These are phyloP conservation scores for Phytophthora hybrid DNA, from an alignment of 352 stramenopile genomes.

Conservation along the genomic window DNA sequence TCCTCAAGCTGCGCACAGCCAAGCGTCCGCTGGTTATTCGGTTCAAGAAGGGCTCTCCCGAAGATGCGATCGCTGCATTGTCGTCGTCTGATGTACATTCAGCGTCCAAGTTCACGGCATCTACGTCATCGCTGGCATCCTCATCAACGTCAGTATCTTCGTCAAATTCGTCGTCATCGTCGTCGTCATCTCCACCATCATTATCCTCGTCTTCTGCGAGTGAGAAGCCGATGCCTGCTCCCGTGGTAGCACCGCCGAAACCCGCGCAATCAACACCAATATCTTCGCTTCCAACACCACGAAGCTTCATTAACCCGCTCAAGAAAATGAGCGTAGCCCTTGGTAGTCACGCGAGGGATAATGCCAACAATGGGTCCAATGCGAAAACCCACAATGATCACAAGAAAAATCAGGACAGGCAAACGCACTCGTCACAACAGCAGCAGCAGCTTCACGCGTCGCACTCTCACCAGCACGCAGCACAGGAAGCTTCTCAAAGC, in stretches of 20 bases:
- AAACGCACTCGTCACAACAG: constrained; percentile 36
- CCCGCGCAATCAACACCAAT: constrained; percentile 16
- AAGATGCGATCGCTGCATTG: constrained; percentile 44
- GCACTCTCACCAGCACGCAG: constrained; percentile 28
- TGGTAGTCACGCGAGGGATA: constrained; percentile 56
- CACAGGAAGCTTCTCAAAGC: constrained; percentile 29
- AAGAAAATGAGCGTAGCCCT: constrained; percentile 69
- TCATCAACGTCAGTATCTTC: constrained; percentile 42
- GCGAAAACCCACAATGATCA: constrained; percentile 47
- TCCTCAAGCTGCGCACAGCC: constrained; percentile 86
- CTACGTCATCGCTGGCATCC: constrained; percentile 33
- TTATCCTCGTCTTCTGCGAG: constrained; percentile 22
- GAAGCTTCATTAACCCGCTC: constrained; percentile 64
- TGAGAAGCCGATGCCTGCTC: constrained; percentile 21
- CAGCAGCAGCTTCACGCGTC: constrained; percentile 21
- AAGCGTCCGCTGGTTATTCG: constrained; percentile 86
- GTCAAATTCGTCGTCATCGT: constrained; percentile 25
- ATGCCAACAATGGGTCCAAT: constrained; percentile 39
- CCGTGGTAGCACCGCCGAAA: constrained; percentile 30
- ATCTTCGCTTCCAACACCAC: constrained; percentile 34
- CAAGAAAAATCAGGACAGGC: constrained; percentile 37
- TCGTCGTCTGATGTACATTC: constrained; percentile 34
- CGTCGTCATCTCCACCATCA: constrained; percentile 29
- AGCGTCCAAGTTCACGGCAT: constrained; percentile 37
- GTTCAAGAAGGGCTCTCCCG: constrained; percentile 77